phyloP scores from a whole-genome alignment of 108 stramenopile genomes.

The Conticribra guillardii region DNA sequence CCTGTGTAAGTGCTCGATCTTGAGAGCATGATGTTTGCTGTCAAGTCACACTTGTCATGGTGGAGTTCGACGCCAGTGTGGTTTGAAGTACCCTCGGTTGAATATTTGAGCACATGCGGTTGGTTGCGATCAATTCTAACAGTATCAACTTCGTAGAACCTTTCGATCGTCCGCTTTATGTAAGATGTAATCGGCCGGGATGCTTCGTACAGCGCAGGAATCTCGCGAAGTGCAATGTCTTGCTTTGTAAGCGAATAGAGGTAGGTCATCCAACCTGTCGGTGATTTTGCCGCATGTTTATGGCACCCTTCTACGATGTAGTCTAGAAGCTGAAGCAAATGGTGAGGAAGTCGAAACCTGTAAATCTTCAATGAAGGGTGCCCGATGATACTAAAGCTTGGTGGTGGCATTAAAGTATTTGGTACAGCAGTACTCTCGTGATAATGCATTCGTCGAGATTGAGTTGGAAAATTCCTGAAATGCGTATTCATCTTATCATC shows the following conservation, averaged over 20 bases:
- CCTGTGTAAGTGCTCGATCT: constrained; percentile 55
- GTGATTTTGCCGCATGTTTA: constrained; percentile 42
- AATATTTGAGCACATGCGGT: constrained; percentile 83
- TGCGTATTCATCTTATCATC: too few species aligned
- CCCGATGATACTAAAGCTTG: constrained; percentile 51
- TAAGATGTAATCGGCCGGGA: constrained; percentile 60
- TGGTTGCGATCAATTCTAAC: constrained; percentile 74
- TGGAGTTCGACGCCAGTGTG: constrained; percentile 82
- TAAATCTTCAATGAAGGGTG: constrained; percentile 61
- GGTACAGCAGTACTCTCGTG: constrained; percentile 7
- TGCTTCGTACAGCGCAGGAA: constrained; percentile 56
- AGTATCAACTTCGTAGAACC: constrained; percentile 40
- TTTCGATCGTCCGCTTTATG: constrained; percentile 43
- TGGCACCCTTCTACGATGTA: constrained; percentile 62
- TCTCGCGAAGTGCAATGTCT: constrained; percentile 70
- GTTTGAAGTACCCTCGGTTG: constrained; percentile 43
- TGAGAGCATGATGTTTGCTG: constrained; percentile 74
- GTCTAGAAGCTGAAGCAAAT: constrained; percentile 54
- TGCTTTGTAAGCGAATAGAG: constrained; percentile 81
- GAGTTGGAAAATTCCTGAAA: too few species aligned
- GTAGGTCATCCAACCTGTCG: constrained; percentile 69
- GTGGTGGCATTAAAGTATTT: constrained; percentile 3
- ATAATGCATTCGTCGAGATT: constrained; percentile 11
- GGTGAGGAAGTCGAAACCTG: constrained; percentile 57
- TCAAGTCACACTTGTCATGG: constrained; percentile 78